Percentiles rank a stretch among this genome's conserved stretches.
phyloP scores from a whole-genome alignment of 1,284 basidiomycete species.

The Anthracocystis walkeri region DNA sequence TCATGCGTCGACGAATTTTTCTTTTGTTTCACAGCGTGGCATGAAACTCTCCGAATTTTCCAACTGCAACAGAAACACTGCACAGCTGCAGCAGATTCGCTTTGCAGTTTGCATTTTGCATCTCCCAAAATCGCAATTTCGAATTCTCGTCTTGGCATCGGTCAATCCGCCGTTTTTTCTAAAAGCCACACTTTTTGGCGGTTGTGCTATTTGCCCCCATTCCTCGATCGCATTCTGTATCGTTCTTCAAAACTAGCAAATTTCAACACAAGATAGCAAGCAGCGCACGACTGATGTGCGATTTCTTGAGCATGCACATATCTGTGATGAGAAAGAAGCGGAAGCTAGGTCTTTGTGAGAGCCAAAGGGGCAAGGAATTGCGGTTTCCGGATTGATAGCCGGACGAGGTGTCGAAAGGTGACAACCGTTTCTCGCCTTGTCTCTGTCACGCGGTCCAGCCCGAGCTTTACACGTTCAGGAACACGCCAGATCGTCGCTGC shows the following conservation, averaged over 20 bases:
- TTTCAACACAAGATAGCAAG: no score
- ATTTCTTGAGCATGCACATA: no score
- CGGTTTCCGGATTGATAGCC: no score
- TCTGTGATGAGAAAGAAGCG: no score
- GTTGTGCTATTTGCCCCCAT: background rate
- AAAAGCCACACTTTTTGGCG: background rate
- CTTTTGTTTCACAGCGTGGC: constrained; percentile 1
- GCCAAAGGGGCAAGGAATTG: no score
- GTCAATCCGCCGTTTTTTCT: constrained; percentile 15
- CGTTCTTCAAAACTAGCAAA: no score
- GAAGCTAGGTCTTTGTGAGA: no score
- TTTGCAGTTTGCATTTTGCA: constrained; percentile 6
- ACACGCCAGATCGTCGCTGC: constrained; percentile 1
- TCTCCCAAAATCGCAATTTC: constrained; percentile 8
- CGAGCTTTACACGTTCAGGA: background rate
- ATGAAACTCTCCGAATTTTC: constrained; percentile 13
- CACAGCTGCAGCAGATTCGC: constrained; percentile 4
- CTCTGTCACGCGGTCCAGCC: constrained; percentile 1
- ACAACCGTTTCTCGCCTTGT: background rate
- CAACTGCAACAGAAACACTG: constrained; percentile 4
- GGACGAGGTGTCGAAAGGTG: background rate
- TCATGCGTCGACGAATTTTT: background rate
- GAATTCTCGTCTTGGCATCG: constrained; percentile 20
- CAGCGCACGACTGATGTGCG: no score
- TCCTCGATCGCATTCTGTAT: background rate